Percentiles rank a stretch among this genome's conserved stretches.
phyloP scores from a whole-genome alignment of 2,329 filamentous ascomycete genomes.

The Aspergillaceae sp. region DNA sequence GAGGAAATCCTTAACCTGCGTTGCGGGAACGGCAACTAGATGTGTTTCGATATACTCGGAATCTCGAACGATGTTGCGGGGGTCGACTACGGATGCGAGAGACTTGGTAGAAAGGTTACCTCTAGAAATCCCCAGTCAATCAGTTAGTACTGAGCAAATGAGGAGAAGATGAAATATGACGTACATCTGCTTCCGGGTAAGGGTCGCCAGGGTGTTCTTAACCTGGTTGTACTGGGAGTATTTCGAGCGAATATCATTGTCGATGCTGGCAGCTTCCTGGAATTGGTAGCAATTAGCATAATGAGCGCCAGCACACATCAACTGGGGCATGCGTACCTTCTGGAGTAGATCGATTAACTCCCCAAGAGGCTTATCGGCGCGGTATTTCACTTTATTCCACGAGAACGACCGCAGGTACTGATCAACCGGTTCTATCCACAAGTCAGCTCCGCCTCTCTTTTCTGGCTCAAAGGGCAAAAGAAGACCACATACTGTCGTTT shows the following conservation, averaged over 20 bases:
- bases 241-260: constrained; percentile 92
- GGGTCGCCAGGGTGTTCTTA: constrained; percentile 70
- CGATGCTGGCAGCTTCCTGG: constrained; percentile 79
- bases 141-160: neutral
- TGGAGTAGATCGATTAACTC: constrained; percentile 82
- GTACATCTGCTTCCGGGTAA: constrained; percentile 83
- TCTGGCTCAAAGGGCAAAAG: neutral
- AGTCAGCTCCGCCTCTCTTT: constrained; percentile 3
- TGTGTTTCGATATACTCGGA: constrained; percentile 97
- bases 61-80: constrained; percentile 69
- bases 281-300: neutral
- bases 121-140: constrained; percentile 34
- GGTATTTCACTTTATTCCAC: constrained; percentile 98
- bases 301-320: neutral
- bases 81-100: constrained; percentile 78
- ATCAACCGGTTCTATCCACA: constrained; percentile 72
- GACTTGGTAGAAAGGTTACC: constrained; percentile 94
- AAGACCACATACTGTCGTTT: constrained; percentile 68
- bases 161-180: constrained; percentile 15
- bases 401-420: constrained; percentile 81
- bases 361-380: constrained; percentile 78
- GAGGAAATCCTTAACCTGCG: constrained; percentile 76
- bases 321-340: constrained; percentile 51
- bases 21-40: constrained; percentile 76
- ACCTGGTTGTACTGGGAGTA: constrained; percentile 89